Conservation (phyloP, 164 flowering plant genomes). For the Berberis thunbergii region DNA sequence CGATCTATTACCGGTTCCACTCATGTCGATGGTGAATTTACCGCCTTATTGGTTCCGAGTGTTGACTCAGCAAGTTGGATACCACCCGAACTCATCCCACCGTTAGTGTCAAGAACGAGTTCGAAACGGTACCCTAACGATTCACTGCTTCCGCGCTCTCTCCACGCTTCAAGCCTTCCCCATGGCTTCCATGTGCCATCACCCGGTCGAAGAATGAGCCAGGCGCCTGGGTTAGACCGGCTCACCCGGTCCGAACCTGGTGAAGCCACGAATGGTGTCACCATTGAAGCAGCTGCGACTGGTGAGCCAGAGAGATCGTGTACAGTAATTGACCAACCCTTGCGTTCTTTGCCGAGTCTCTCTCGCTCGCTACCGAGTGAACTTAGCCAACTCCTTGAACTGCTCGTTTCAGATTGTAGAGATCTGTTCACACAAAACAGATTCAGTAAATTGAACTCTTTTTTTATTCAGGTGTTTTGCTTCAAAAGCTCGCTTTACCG, state of each 20-base stretch:
- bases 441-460: no score
- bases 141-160: constrained; percentile 65
- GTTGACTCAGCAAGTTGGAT: constrained; percentile 61
- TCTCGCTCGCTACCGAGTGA: constrained; percentile 77
- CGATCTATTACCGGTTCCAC: constrained; percentile 11
- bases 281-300: constrained; percentile 87
- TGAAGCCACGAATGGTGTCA: constrained; percentile 93
- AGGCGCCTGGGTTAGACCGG: constrained; percentile 87
- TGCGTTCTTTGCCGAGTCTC: constrained; percentile 60
- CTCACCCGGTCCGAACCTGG: constrained; percentile 85
- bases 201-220: constrained; percentile 93
- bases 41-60: constrained; percentile 53
- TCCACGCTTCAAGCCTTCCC: constrained; percentile 97
- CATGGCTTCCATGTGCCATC: constrained; percentile 89
- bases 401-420: constrained; percentile 32
- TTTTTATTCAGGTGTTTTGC: no score
- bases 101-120: constrained; percentile 43
- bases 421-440: constrained; percentile 30
- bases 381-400: constrained; percentile 58
- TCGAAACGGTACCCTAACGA: constrained; percentile 78
- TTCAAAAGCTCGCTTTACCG: no score
- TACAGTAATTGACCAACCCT: constrained; percentile 93
- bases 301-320: constrained; percentile 96
- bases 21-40: constrained; percentile 55
- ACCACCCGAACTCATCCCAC: constrained; percentile 32